Conservation (phyloP, 176 grass and related monocot species). For the Oryza officinalis region DNA sequence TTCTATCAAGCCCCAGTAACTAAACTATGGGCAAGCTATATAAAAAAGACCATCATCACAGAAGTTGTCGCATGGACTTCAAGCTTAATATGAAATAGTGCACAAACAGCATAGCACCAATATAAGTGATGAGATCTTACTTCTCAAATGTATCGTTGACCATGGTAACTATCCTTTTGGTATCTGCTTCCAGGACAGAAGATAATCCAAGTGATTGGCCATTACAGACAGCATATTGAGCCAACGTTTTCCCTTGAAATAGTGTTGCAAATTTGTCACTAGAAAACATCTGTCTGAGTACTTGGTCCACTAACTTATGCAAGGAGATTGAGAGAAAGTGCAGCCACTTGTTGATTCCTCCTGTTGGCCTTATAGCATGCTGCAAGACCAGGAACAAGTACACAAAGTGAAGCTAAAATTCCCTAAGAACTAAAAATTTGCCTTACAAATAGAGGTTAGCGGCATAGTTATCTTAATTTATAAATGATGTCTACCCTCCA, state of each 20-base stretch:
- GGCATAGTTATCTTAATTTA: neutral
- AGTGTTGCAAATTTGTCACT: slow-evolving; percentile 45
- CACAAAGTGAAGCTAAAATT: neutral
- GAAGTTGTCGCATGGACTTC: neutral
- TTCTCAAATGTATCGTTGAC: slow-evolving; percentile 79
- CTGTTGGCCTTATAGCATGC: slow-evolving; percentile 76
- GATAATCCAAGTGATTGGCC: slow-evolving; percentile 51
- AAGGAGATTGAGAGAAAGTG: slow-evolving; percentile 75
- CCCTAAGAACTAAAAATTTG: neutral
- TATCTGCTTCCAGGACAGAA: slow-evolving; percentile 76
- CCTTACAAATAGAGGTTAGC: neutral
- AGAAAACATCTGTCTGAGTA: slow-evolving; percentile 59
- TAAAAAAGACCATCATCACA: slow-evolving; percentile 7
- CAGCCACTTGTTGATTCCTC: slow-evolving; percentile 85
- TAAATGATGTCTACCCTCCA: neutral
- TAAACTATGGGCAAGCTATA: neutral
- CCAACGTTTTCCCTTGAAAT: slow-evolving; percentile 48
- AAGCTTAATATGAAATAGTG: slow-evolving; percentile 25
- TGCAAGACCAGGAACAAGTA: slow-evolving; percentile 32
- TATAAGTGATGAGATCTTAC: slow-evolving; percentile 50
- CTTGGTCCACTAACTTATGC: slow-evolving; percentile 61
- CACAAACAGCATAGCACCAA: slow-evolving; percentile 17
- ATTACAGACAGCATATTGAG: slow-evolving; percentile 41
- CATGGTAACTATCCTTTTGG: slow-evolving; percentile 64
- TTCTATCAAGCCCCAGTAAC: neutral